Base-by-base conservation (phyloP, 129 eudicot species). In the Centella asiatica region DNA sequence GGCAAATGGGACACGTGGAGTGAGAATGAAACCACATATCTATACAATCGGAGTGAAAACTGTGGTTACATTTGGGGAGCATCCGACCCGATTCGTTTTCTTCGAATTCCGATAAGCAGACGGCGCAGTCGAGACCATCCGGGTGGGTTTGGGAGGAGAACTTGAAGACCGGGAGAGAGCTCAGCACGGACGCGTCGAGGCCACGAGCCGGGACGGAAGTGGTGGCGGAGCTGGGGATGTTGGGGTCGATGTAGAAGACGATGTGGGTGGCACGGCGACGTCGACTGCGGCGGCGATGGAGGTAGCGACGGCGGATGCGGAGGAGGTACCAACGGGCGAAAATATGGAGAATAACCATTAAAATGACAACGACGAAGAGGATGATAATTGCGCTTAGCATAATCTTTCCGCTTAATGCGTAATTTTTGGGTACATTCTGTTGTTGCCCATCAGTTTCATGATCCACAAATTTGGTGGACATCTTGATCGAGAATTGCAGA, bases 1-100 rank as follows among this genome's bases (percentile, higher is more conserved):
- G 80, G 64, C 86, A 80, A 25, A 80, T 53, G 0, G 86, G 86
- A 51, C 86, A 80, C 6, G 86, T 80, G 53, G 78, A 72, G 60
- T 80, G 86, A 11, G 81, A 63, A 2, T 54, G 78, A 33, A 80
- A 76, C 86, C 86, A 80, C 82, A 76, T 68, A 25, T 80, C 86
- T n/a, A 80, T 76, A 51, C 86, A 80, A 5, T 68, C 79, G 7
- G 65, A 31, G 44, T 80, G 86, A 54, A 80, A 80, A 1, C 67
- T 40, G 55, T 80, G 86, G 18, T 62, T 42, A 13, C 86, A 76
- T 34, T 72, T 76, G 19, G 86, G 87, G 37, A 81, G 33, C 10
- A 66, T 18, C 27, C 87, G 62, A 1, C 73, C 78, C 12, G 31
- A 56, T n/a, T 81, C 87, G 8, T 53, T 39, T 24, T 77, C 80